Conservation (phyloP, 2,329 filamentous ascomycete species). For the Pestalotiopsis fici region DNA sequence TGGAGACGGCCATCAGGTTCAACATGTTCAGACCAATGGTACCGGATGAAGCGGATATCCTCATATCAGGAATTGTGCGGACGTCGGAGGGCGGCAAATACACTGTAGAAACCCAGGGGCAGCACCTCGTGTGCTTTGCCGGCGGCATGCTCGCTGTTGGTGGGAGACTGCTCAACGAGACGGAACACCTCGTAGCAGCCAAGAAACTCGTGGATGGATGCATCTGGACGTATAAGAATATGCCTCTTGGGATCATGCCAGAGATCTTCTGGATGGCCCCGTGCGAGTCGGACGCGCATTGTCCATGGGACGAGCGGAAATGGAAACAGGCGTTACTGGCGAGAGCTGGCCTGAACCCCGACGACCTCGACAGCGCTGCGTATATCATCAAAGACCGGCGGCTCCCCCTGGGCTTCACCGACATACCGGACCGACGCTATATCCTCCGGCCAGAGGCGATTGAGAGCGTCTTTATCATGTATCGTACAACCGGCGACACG, state of each 20-base stretch:
- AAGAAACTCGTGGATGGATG: conserved; percentile 50
- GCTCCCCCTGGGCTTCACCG: conserved; percentile 23
- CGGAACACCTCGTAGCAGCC: conserved; percentile 43
- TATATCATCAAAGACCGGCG: conserved; percentile 10
- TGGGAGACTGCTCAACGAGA: conserved; percentile 41
- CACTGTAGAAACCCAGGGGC: conserved; percentile 32
- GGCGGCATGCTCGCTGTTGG: conserved; percentile 53
- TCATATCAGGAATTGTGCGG: conserved; percentile 53
- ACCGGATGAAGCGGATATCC: conserved; percentile 56
- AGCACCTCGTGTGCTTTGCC: conserved; percentile 52
- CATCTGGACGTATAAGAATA: conserved; percentile 50
- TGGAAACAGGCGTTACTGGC: conserved; percentile 27
- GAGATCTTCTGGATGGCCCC: conserved; percentile 45
- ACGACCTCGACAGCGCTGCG: not conserved
- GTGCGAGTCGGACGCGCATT: conserved; percentile 30
- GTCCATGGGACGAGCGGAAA: conserved; percentile 26
- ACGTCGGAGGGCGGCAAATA: conserved; percentile 23
- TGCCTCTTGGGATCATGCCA: conserved; percentile 53
- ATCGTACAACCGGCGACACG: conserved; percentile 22
- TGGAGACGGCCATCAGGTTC: conserved; percentile 58
- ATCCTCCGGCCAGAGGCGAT: conserved; percentile 29
- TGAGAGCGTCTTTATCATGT: conserved; percentile 28
- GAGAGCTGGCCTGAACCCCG: conserved; percentile 11
- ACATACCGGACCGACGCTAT: conserved; percentile 23
- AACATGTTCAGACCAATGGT: conserved; percentile 68